Percentiles rank a stretch among this genome's conserved stretches.
These are phyloP conservation scores for Goffeauzyma gilvescens DNA, from an alignment of 768 basidiomycete species.

Conservation along the genomic window DNA sequence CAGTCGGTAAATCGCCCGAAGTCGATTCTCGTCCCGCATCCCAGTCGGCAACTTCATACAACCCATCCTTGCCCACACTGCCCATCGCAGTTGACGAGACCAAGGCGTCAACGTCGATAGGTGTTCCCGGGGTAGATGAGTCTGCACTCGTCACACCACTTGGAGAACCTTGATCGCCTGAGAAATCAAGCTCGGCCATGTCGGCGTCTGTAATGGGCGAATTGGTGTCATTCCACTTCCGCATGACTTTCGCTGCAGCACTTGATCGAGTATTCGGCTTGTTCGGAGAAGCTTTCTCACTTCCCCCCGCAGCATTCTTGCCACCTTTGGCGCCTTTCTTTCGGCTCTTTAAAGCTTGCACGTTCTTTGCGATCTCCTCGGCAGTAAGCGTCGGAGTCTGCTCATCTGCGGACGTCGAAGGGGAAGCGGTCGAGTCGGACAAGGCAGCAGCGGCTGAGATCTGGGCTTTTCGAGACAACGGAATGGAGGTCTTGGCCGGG, in stretches of 20 bases:
- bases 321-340: constrained; percentile 46
- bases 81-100: constrained; percentile 42
- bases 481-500: constrained; percentile 14
- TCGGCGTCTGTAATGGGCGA: constrained; percentile 52
- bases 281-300: constrained; percentile 7
- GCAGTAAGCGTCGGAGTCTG: too few species aligned
- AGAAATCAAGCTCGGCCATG: constrained; percentile 80
- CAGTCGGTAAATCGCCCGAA: constrained; percentile 32
- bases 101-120: constrained; percentile 25
- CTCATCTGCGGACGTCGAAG: not conserved
- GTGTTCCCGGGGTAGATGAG: constrained; percentile 37
- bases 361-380: constrained; percentile 78
- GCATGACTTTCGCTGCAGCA: constrained; percentile 48
- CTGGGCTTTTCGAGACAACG: constrained; percentile 18
- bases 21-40: constrained; percentile 43
- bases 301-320: constrained; percentile 35
- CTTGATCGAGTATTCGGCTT: not conserved
- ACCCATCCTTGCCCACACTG: constrained; percentile 46
- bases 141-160: constrained; percentile 36
- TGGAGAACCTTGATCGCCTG: constrained; percentile 29
- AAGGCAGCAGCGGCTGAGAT: constrained; percentile 15
- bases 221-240: constrained; percentile 76
- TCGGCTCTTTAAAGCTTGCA: constrained; percentile 69
- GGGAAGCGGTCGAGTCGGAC: not conserved
- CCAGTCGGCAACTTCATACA: constrained; percentile 67